Evolutionary conservation across 768 basidiomycete genomes (phyloP), one percentile per base, ranked within the genome.

Genomic region (Leccinum longicurvipes): DNA sequence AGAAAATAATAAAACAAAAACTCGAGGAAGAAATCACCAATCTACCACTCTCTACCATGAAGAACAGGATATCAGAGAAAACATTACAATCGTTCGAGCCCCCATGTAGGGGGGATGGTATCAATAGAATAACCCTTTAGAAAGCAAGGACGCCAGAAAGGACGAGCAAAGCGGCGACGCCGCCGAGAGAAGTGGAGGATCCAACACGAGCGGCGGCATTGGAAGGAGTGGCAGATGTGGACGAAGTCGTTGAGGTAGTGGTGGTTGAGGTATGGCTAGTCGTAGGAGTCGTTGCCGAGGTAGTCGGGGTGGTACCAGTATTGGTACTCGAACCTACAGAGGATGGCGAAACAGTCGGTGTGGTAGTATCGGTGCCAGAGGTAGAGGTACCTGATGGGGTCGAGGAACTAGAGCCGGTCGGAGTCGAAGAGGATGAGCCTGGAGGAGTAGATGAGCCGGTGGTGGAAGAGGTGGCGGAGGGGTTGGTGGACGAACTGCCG

Each of bases 211-310:
- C 47, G 6, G 68, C 70, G 19, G 68, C 69, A 1, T 23, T 60
- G 34, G 55, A 45, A 1, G 57, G 29, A 10, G 63, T 63, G 3
- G 68, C 10, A 17, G 70, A 59, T 1, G 63, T 8, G 4, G 62
- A 39, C 0, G 60, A 42, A 3, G 63, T 47, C 9, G 80, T 75
- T 15, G 51, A 23, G 8, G 11, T 54, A 6, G 52, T 25, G 8
- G 50, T 41, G 2, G 46, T 28, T 3, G 34, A 21, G 12, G 23
- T 14, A 5, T 67, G 66, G 15, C 71, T 59, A 3, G 63, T 68
- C 44, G 75, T 70, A 10, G 77, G 72, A 0, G 79, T 73, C 9
- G 66, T 62, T 7, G 48, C 10, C 17, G 77, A 61, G 32, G 76
- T 59, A 27, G 63, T 69, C 1, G 76, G 70, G 42, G 82, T 68